Percentiles rank a stretch among this genome's conserved stretches.
These are phyloP conservation scores for Spergularia marina DNA, from an alignment of 148 eudicot species.

Conservation along the genomic window DNA sequence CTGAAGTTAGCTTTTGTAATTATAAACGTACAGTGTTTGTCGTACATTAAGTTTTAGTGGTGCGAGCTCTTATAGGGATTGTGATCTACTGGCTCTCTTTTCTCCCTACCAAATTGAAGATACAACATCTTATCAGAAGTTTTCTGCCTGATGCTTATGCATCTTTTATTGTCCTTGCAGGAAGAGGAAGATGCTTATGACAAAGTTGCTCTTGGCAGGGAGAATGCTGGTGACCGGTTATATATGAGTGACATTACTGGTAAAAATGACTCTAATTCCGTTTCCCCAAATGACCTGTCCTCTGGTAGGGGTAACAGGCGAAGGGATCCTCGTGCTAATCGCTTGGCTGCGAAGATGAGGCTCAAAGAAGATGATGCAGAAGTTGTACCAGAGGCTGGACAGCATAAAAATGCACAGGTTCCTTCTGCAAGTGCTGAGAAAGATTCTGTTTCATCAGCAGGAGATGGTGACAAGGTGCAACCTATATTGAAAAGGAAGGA, in stretches of 20 bases:
- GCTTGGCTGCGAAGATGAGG: constrained; percentile 36
- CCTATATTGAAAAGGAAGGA: constrained; percentile 51
- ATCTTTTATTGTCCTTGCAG: constrained; percentile 12
- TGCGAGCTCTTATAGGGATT: no score
- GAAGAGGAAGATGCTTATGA: constrained; percentile 38
- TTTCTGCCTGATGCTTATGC: constrained; percentile 3
- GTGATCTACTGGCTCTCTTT: no score
- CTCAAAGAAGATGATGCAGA: constrained; percentile 45
- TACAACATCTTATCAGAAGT: background rate
- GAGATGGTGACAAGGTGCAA: constrained; percentile 26
- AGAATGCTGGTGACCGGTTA: constrained; percentile 32
- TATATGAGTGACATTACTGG: constrained; percentile 29
- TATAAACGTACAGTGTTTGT: no score
- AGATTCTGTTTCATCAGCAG: constrained; percentile 7
- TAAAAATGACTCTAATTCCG: background rate
- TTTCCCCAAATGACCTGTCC: constrained; percentile 19
- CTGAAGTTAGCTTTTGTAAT: no score
- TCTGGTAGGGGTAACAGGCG: constrained; percentile 6
- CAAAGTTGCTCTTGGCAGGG: constrained; percentile 38
- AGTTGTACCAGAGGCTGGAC: constrained; percentile 21
- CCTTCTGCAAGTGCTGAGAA: constrained; percentile 17
- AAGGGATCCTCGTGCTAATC: constrained; percentile 47
- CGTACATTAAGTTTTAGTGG: no score
- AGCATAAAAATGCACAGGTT: constrained; percentile 7
- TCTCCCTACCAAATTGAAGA: no score